Base-by-base conservation (phyloP, 1,139 yeast genomes). In the Kodamaea sp. region DNA sequence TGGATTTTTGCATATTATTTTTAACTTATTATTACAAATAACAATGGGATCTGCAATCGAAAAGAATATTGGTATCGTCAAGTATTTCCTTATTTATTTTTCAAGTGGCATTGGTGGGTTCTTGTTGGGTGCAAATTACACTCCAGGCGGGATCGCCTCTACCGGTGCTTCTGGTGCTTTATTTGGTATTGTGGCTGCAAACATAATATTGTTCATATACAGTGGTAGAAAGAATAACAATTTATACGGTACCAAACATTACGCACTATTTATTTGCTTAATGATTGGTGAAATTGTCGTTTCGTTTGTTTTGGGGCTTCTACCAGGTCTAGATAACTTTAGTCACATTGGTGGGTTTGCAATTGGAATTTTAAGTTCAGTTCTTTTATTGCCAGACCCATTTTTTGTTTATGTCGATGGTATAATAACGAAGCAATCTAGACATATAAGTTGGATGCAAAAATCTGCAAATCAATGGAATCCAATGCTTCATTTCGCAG, bases 301-400 rank as follows among this genome's bases (percentile, higher is more conserved):
- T 4, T 74, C 84, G 29, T 70, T 84, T 40, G 85, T 76, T 2
- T 60, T 84, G 24, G 92, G 92, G 0, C 62, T 84, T 26, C 61
- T 84, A 12, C 92, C 92, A 0, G 92, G 92, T 0, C 58, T 84
- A 39, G 92, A 84, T 58, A 84, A 84, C 56, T 84, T 84, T 54
- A 75, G 86, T 39, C 92, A 84, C 55, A 75, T 84, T 47, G 92
- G 92, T 5, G 92, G 92, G 4, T 82, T 83, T 59, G 76, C 80
- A 23, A 63, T 79, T 62, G 92, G 92, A 0, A 36, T 80, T 1
- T 58, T 79, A 24, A 49, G 70, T 28, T 79, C 84, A 1, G 55
- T 79, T 0, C 60, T 75, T 1, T 49, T 82, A n/a, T 54, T 84
- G 27, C 70, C 79, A 33, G 83, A 80, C 45, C 92, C 92, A 2